Conservation (phyloP, 1,284 basidiomycete genomes). For the Heterobasidion annosum region DNA sequence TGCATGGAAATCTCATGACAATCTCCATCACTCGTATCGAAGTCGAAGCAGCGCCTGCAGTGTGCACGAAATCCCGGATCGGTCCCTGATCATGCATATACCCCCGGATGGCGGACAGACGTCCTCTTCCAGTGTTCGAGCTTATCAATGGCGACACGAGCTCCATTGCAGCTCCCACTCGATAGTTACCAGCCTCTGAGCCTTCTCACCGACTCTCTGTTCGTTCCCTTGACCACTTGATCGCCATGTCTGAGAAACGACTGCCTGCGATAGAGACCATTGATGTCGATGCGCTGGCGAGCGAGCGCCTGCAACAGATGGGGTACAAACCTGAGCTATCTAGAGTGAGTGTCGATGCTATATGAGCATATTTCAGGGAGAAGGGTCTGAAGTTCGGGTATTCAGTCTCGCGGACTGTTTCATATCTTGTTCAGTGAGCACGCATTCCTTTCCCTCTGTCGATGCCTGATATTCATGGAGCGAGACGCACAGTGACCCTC, state of each 20-base stretch:
- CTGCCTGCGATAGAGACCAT: background rate
- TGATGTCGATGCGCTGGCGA: conserved; percentile 15
- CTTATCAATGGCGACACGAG: too few species aligned
- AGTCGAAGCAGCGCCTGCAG: too few species aligned
- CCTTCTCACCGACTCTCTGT: background rate
- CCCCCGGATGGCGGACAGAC: too few species aligned
- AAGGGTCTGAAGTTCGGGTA: background rate
- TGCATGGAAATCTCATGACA: too few species aligned
- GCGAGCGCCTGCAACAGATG: conserved; percentile 30
- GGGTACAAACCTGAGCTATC: conserved; percentile 43
- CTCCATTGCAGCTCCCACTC: too few species aligned
- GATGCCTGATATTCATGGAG: background rate
- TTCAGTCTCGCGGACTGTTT: conserved; percentile 36
- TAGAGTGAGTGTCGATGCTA: conserved; percentile 22
- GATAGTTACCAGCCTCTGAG: background rate
- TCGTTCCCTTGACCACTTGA: background rate
- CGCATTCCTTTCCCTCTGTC: conserved; percentile 18
- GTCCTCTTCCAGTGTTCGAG: too few species aligned
- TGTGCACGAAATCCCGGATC: too few species aligned
- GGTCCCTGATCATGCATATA: too few species aligned
- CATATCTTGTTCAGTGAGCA: conserved; percentile 39
- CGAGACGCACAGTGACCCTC: conserved; percentile 2
- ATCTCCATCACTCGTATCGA: too few species aligned
- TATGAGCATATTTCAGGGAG: background rate
- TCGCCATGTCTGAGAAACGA: background rate